phyloP scores from a whole-genome alignment of 352 stramenopile species.

The Thraustochytrium sp. region DNA sequence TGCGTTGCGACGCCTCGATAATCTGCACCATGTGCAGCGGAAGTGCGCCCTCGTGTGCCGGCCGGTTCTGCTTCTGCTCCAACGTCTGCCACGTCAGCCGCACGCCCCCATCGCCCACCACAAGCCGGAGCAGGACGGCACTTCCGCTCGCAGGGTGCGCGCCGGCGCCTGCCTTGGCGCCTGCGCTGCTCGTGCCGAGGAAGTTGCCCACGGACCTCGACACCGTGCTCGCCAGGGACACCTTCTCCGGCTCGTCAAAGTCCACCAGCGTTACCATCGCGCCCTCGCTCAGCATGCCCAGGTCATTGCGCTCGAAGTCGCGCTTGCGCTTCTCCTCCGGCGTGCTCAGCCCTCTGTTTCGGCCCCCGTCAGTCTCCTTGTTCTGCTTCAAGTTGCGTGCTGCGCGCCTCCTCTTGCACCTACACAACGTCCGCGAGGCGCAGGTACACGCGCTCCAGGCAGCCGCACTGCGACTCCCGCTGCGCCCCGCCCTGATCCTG shows the following conservation, averaged over 20 bases:
- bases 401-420: background rate
- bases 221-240: background rate
- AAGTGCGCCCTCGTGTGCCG: background rate
- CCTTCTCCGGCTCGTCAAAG: conserved; percentile 13
- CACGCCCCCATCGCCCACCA: background rate
- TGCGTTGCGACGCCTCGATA: background rate
- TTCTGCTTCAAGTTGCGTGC: background rate
- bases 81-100: conserved; percentile 7
- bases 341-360: background rate
- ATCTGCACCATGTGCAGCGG: background rate
- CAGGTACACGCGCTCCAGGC: background rate
- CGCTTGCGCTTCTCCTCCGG: conserved; percentile 15
- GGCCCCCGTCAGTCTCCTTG: background rate
- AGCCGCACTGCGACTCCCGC: background rate
- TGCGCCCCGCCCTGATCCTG: background rate
- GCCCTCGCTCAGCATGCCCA: background rate
- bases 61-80: conserved; percentile 12
- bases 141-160: background rate
- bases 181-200: background rate
- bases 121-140: background rate
- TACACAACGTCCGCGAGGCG: background rate
- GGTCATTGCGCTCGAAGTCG: background rate
- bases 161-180: background rate
- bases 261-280: background rate
- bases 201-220: background rate